Conservation (phyloP, 2,329 filamentous ascomycete genomes). For the Fusarium avenaceum region DNA sequence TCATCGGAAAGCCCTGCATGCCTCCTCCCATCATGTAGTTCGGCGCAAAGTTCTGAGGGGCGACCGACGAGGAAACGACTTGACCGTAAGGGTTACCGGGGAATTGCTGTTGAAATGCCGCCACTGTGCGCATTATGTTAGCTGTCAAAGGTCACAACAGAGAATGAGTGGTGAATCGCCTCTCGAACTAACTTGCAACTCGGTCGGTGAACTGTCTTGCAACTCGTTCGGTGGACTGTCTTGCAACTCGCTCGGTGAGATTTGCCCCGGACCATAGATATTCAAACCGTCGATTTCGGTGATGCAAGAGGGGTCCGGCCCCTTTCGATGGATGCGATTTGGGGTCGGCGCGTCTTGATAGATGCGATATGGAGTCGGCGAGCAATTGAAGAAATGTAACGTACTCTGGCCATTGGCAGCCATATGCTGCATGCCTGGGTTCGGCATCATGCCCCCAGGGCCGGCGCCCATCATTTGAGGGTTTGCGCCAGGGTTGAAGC, state of each 20-base stretch:
- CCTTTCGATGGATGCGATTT: no score
- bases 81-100: slow-evolving; percentile 69
- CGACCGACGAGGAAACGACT: slow-evolving; percentile 63
- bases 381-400: slow-evolving; percentile 52
- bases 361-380: slow-evolving; percentile 21
- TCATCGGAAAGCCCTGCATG: slow-evolving; percentile 70
- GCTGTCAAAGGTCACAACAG: slow-evolving; percentile 21
- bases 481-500: slow-evolving; percentile 65
- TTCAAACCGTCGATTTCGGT: no score
- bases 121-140: slow-evolving; percentile 57
- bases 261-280: no score
- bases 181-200: slow-evolving; percentile 34
- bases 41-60: slow-evolving; percentile 65
- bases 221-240: no score
- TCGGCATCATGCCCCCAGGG: slow-evolving; percentile 74
- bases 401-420: slow-evolving; percentile 71
- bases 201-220: no score
- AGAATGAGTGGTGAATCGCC: slow-evolving; percentile 7
- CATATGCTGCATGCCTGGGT: slow-evolving; percentile 71
- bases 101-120: slow-evolving; percentile 71
- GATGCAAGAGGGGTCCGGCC: no score
- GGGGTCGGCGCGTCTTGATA: slow-evolving; percentile 9
- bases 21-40: slow-evolving; percentile 66
- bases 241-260: no score
- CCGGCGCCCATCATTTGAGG: slow-evolving; percentile 68